Percentiles rank a stretch among this genome's conserved stretches.
phyloP scores from a whole-genome alignment of 148 eudicot species.

The Bassia scoparia region DNA sequence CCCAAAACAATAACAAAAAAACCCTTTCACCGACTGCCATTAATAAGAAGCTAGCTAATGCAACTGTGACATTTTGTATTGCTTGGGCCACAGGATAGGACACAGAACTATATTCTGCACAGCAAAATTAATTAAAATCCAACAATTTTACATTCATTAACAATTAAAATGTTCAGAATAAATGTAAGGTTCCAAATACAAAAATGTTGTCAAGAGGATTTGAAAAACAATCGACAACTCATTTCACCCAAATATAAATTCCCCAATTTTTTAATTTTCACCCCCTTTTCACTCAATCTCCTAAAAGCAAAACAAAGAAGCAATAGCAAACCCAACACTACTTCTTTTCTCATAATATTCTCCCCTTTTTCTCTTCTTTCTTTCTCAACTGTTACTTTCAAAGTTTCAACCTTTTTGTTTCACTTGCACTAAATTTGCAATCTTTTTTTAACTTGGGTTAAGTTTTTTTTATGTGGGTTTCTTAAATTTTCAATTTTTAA shows the following conservation, averaged over 20 bases:
- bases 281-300: slow-evolving; percentile 11
- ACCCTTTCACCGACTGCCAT: no score
- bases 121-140: no score
- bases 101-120: no score
- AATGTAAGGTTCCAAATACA: no score
- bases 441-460: no score
- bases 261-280: neutral
- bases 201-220: no score
- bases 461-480: neutral
- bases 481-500: neutral
- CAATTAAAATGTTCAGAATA: no score
- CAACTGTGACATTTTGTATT: no score
- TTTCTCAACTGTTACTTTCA: slow-evolving; percentile 7
- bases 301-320: neutral
- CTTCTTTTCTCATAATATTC: neutral
- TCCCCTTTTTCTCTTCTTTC: neutral
- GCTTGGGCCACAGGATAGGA: no score
- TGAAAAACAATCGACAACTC: slow-evolving; percentile 1
- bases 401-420: neutral
- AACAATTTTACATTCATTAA: no score
- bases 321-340: neutral
- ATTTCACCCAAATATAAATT: neutral
- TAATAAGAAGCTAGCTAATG: no score
- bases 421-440: neutral
- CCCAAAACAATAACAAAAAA: no score